Base-by-base conservation (phyloP, 768 basidiomycete species). In the Pleurotus eryngii region DNA sequence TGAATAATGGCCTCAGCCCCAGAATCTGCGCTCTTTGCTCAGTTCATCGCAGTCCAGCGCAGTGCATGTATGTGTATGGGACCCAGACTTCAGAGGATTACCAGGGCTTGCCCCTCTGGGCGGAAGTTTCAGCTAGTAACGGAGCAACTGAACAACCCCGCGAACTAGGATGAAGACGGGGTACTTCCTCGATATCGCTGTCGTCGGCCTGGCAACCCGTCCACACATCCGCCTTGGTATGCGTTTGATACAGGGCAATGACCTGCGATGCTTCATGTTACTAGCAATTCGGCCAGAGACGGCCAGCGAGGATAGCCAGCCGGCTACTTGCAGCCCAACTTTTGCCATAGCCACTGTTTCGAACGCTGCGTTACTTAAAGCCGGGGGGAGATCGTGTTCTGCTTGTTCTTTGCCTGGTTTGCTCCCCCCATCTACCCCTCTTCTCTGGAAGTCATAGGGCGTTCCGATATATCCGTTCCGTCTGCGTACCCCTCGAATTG, bases 361-460 rank as follows among this genome's bases (percentile, higher is more conserved):
- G 42, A 42, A 24, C n/a, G 22, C 18, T 20, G 37, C 37, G 39
- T 3, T 40, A 38, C 39, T 38, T 54, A 54, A 54, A 54, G 22
- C 17, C 26, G 27, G n/a, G 38, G 11, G 8, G 35, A 20, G 20
- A n/a, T 20, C 2, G 18, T 27, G 20, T 22, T 38, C 51, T 11
- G 51, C 22, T 24, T 42, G 51, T 42, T 54, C 38, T 54, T 54
- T 42, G 51, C 51, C 51, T 54, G 51, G 51, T 20, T 54, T 17
- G 22, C 51, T 22, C 39, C 51, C 17, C 42, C 35, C 26, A 48
- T 37, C 49, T 37, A 50, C 38, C 15, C 49, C 30, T 35, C 30
- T 11, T 35, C 49, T 50, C 49, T 35, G 39, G 39, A 39, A 54
- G 51, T 51, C 27, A 26, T 51, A n/a, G 12, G 49, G 49, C 17